Evolutionary conservation across 306 rosid genomes (phyloP).

Genomic region (Erythrophleum fordii): DNA sequence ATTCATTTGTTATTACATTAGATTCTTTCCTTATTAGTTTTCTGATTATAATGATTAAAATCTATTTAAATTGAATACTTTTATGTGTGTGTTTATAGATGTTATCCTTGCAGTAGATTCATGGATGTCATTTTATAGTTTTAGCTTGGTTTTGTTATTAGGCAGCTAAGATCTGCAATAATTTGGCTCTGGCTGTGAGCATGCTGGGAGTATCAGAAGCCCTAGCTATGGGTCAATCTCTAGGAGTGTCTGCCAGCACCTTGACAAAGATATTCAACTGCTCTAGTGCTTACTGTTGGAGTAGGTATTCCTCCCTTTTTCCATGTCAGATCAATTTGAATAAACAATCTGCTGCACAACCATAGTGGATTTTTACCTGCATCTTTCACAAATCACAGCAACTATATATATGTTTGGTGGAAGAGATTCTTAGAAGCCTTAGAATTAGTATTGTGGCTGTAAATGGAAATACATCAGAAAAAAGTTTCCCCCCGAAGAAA

Average conservation of each 20-base stretch:
- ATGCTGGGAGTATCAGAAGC: conserved; percentile 98
- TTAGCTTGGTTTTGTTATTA: conserved; percentile 41
- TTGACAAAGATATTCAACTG: conserved; percentile 84
- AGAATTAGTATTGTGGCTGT: background rate
- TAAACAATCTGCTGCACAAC: background rate
- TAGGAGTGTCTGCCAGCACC: conserved; percentile 79
- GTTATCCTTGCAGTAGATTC: conserved; percentile 3
- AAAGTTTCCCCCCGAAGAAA: background rate
- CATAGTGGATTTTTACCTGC: background rate
- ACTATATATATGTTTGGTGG: background rate
- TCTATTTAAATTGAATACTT: background rate
- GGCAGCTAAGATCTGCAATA: conserved; percentile 97
- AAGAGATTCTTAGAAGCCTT: conserved; percentile 6
- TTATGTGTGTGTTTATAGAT: background rate
- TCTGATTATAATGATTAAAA: background rate
- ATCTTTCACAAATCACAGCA: conserved; percentile 11
- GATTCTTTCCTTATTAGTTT: background rate
- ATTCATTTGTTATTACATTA: background rate
- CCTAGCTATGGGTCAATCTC: conserved; percentile 86
- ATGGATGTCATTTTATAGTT: conserved; percentile 13
- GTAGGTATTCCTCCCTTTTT: conserved; percentile 66
- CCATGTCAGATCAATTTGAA: conserved; percentile 11
- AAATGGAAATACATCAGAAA: background rate
- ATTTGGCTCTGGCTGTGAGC: conserved; percentile 92
- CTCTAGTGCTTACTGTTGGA: conserved; percentile 97